Base-by-base conservation (phyloP, 495 filamentous ascomycete genomes). In the Podospora australis region DNA sequence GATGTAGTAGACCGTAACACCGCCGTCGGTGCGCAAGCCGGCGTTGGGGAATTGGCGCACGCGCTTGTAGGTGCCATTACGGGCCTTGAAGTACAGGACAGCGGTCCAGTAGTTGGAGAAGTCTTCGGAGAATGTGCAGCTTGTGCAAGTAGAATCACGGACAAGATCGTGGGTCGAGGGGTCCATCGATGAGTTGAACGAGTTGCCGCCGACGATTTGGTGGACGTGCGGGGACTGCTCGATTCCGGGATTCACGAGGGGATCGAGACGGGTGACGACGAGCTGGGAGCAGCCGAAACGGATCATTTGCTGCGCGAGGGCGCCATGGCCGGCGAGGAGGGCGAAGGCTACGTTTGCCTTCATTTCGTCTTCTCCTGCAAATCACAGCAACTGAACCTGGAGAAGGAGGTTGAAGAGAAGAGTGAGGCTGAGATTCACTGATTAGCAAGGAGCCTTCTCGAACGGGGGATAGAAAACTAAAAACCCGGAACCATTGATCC, bases 1-100 rank as follows among this genome's bases (percentile, higher is more conserved):
- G 57, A 73, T 73, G 61, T 75, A 75, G 54, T 75, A 75, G 19
- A 75, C 63, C 7, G 70, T 72, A 40, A 74, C 65, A 3, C 71
- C 71, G 21, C 61, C 71, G 35, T 68, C 46, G 41, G 64, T 62
- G 19, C 57, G 53, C 24, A 75, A 56, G 6, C 68, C 70, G 13
- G 59, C 53, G 49, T 72, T 75, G 32, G 62, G 62, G 48, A 66
- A 60, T 52, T 71, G 69, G 4, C 65, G 67, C 25, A 73, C 70
- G 29, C 69, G 62, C 53, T 67, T 67, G 52, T 64, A 70, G 36
- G 64, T 68, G 8, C 69, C 69, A 48, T 73, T 73, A 26, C 59
- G 62, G 6, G 70, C 69, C 7, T 55, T 54, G 62, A 71, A 73
- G 60, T 71, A 73, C 24, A 72, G 48, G 47, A 64, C 65, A 2